Base-by-base conservation (phyloP, 108 stramenopile species). In the Chaetoceros tenuissimus region DNA sequence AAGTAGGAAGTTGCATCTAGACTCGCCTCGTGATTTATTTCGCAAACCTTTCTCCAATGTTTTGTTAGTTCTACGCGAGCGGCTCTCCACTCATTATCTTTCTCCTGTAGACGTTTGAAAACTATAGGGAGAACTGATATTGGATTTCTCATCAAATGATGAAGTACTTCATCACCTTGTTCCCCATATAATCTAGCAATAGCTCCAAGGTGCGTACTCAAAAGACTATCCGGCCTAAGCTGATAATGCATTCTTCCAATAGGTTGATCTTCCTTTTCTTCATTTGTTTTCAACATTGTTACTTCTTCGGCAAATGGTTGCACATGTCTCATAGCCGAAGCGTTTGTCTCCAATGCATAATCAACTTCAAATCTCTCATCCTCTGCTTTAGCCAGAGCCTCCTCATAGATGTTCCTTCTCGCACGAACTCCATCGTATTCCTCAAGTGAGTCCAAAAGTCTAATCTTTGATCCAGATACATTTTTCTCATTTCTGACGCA, bases 321-420 rank as follows among this genome's bases (percentile, higher is more conserved):
- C 28, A 98, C 81, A 18, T 83, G 68, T 1, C 80, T 71, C 72
- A 97, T 85, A n/a, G 96, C 88, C 40, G 70, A 56, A 10, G 72
- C 58, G 64, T 96, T 97, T 0, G 89, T 72, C 59, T 97, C 99
- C 48, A 98, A 96, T 27, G 96, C 94, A 92, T 98, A 97, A 68
- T 99, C 99, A 25, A 98, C 84, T 74, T 99, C 99, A 67, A 81
- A 96, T 48, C 88, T 72, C 71, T 94, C 87, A 40, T 94, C 92
- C 58, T 89, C 92, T 20, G 89, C 77, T 50, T 67, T 64, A 46
- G 77, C 79, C 80, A 92, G 64, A 13, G 76, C 74, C 57, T 86
- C 88, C 64, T 94, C 88, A 68, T 89, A 80, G 17, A 72, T 62
- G 62, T 94, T 94, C 18, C 67, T 60, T 28, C 92, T 68, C 20